Base-by-base conservation (phyloP, 2,329 filamentous ascomycete genomes). In the Didymosphaeria variabile region DNA sequence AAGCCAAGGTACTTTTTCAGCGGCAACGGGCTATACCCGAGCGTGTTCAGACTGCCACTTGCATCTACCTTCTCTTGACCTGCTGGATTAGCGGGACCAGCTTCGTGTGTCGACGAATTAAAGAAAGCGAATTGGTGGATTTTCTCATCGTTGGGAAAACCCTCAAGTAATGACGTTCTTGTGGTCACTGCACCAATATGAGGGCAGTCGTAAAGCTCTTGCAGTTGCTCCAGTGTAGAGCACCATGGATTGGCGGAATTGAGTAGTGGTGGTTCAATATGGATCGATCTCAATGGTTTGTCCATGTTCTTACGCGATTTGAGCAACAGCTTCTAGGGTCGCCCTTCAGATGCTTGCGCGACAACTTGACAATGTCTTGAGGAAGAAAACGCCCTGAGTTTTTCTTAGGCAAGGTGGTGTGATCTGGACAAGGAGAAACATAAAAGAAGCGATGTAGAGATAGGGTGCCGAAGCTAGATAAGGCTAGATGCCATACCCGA, bases 191-290 rank as follows among this genome's bases (percentile, higher is more conserved):
- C 91, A 61, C 91, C 91, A 0, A 89, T 93, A 56, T 86, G 80
- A 0, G 85, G 81, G 53, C 83, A 88, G 32, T 80, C 73, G 71
- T 91, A 91, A 7, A 94, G 85, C 1, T 79, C 77, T 42, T 80
- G 75, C 4, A 94, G 84, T 64, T 93, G 86, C 5, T 84, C 81
- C 5, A 85, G 76, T 2, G 85, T 87, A 0, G 90, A 92, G 29
- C 91, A 90, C 91, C 91, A 93, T 0, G 91, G 91, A 53, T 87
- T 90, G 32, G 91, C 87, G 0, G 90, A 91, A 78, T 94, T 94
- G 65, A 93, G 81, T 7, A 94, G 81, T 0, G 90, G 90, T 0
- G 90, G 90, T 46, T 81, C 68, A 61, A 93, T 87, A 8, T 67
- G 54, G 10, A 90, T 78, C 10, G 78, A 62, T 44, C 67, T 70